Evolutionary conservation across 2,329 filamentous ascomycete genomes (phyloP).

Genomic region (Dactylonectria estremocensis): DNA sequence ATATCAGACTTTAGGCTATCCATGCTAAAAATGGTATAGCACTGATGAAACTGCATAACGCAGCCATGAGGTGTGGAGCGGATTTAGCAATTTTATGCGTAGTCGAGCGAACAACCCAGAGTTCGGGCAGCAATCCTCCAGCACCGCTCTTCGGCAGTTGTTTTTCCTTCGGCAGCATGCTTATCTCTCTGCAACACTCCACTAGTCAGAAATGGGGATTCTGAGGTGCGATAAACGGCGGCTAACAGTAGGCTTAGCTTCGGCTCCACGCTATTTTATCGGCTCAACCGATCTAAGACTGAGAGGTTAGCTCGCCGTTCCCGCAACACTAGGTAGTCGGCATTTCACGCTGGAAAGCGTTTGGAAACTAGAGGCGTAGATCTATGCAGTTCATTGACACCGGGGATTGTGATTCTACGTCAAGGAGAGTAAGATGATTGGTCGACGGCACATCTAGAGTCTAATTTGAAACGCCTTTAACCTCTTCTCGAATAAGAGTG

Average conservation of each 20-base stretch:
- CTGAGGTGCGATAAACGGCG: neutral
- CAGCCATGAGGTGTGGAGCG: neutral
- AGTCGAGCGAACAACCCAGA: neutral
- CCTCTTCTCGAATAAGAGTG: neutral
- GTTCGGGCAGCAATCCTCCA: neutral
- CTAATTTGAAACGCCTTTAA: neutral
- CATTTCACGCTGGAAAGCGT: neutral
- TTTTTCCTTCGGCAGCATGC: neutral
- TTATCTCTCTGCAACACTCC: neutral
- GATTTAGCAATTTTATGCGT: slow-evolving; percentile 4
- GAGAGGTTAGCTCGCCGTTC: neutral
- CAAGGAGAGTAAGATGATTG: neutral
- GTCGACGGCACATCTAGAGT: neutral
- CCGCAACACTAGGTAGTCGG: neutral
- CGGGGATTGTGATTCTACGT: neutral
- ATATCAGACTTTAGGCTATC: neutral
- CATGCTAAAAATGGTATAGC: slow-evolving; percentile 3
- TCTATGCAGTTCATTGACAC: neutral
- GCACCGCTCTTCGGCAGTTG: neutral
- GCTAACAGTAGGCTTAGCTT: neutral
- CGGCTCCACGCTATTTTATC: neutral
- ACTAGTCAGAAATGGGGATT: neutral
- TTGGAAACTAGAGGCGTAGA: neutral
- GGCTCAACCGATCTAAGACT: neutral
- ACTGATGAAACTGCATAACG: neutral